Evolutionary conservation across 129 eudicot genomes (phyloP).

Genomic region (Heracleum sosnowskyi): DNA sequence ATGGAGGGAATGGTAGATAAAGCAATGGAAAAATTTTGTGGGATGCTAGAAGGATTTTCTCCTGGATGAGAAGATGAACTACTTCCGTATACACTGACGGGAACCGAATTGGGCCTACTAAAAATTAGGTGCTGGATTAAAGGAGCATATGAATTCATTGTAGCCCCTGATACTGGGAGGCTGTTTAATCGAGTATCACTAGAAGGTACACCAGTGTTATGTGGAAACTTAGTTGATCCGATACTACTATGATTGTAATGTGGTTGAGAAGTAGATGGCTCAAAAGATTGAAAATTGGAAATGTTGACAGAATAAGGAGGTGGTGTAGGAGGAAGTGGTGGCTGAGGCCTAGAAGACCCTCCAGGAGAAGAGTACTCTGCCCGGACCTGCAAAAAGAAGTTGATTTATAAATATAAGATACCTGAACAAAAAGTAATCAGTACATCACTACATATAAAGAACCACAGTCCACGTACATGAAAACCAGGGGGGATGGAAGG

Average conservation of each 20-base stretch:
- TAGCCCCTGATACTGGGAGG: slow-evolving; percentile 31
- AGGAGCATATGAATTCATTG: slow-evolving; percentile 38
- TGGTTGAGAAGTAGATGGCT: slow-evolving; percentile 47
- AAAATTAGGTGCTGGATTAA: slow-evolving; percentile 52
- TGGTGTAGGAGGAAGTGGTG: slow-evolving; percentile 95
- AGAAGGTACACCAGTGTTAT: slow-evolving; percentile 27
- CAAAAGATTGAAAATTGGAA: slow-evolving; percentile 22
- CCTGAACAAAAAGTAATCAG: neutral
- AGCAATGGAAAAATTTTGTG: slow-evolving; percentile 46
- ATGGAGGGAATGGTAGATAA: slow-evolving; percentile 39
- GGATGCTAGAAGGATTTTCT: slow-evolving; percentile 37
- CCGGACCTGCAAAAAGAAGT: slow-evolving; percentile 49
- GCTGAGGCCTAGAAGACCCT: slow-evolving; percentile 65
- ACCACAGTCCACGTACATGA: slow-evolving; percentile 32
- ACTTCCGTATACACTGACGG: slow-evolving; percentile 37
- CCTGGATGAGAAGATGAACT: slow-evolving; percentile 38
- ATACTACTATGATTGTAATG: slow-evolving; percentile 44
- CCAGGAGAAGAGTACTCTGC: slow-evolving; percentile 53
- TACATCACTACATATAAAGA: neutral
- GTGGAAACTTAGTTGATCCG: slow-evolving; percentile 45
- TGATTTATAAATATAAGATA: neutral
- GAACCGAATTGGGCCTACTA: slow-evolving; percentile 52
- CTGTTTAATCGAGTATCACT: slow-evolving; percentile 29
- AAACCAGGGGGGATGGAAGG: slow-evolving; percentile 50
- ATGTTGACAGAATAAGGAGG: slow-evolving; percentile 62